Evolutionary conservation across 2,329 filamentous ascomycete species (phyloP).

Genomic region (Epichloe amarillans): DNA sequence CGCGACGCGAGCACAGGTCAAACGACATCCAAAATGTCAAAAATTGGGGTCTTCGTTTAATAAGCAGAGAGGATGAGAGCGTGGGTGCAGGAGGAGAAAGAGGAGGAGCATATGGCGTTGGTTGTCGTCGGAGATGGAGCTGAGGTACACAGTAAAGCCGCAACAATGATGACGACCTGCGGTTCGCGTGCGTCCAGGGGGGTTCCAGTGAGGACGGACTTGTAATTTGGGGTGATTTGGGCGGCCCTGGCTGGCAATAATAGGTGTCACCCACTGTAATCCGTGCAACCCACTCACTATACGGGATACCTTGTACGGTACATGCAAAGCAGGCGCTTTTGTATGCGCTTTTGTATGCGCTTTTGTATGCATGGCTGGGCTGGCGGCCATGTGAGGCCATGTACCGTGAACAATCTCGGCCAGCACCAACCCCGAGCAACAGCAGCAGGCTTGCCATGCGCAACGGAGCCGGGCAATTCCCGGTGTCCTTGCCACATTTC

Average conservation of each 20-base stretch:
- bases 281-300: no score
- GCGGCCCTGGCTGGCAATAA: background rate
- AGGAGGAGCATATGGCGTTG: background rate
- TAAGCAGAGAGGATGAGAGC: background rate
- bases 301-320: no score
- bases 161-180: background rate
- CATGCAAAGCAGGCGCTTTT: no score
- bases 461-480: conserved; percentile 3
- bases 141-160: background rate
- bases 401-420: no score
- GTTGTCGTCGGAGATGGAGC: background rate
- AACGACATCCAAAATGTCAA: background rate
- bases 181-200: background rate
- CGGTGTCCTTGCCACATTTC: background rate
- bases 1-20: background rate
- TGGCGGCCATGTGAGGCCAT: no score
- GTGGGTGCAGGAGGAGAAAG: background rate
- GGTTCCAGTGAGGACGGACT: no score
- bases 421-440: no score
- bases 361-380: no score
- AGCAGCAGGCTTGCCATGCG: background rate
- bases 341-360: no score
- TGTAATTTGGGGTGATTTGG: background rate
- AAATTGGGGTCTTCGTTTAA: background rate
- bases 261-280: no score